phyloP scores from a whole-genome alignment of 768 basidiomycete species.

The Trametes gibbosa region DNA sequence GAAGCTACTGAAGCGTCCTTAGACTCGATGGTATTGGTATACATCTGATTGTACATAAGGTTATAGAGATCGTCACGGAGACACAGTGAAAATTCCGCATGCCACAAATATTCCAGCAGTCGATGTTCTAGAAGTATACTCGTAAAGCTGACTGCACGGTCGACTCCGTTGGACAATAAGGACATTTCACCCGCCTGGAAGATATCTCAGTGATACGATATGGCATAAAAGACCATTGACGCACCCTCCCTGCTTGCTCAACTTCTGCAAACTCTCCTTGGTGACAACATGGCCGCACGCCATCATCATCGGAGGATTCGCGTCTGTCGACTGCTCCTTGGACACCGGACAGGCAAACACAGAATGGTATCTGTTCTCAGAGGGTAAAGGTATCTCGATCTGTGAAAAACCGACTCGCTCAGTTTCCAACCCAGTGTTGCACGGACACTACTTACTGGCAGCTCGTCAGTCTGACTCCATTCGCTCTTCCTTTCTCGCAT shows the following conservation, averaged over 20 bases:
- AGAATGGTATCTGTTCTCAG: slow-evolving; percentile 91
- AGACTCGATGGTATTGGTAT: neutral
- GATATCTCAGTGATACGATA: neutral
- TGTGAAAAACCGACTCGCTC: slow-evolving; percentile 29
- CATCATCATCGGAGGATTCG: slow-evolving; percentile 98
- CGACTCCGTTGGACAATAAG: slow-evolving; percentile 91
- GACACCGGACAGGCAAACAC: slow-evolving; percentile 98
- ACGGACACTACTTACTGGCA: slow-evolving; percentile 58
- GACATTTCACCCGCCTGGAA: slow-evolving; percentile 87
- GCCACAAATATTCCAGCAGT: neutral
- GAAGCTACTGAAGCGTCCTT: neutral
- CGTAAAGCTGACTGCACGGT: slow-evolving; percentile 50
- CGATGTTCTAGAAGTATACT: slow-evolving; percentile 54
- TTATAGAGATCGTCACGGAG: neutral
- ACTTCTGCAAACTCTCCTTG: slow-evolving; percentile 84
- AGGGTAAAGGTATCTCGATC: slow-evolving; percentile 91
- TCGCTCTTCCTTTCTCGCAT: slow-evolving; percentile 92
- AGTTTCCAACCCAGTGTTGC: neutral
- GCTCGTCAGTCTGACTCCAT: slow-evolving; percentile 85
- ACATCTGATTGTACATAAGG: neutral
- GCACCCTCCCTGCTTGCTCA: slow-evolving; percentile 82
- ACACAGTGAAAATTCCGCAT: neutral
- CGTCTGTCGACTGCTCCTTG: slow-evolving; percentile 91
- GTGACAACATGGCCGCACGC: slow-evolving; percentile 93
- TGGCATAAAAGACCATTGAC: slow-evolving; percentile 34